Conservation (phyloP, 805 yeast genomes). For the Pichia insulana region DNA sequence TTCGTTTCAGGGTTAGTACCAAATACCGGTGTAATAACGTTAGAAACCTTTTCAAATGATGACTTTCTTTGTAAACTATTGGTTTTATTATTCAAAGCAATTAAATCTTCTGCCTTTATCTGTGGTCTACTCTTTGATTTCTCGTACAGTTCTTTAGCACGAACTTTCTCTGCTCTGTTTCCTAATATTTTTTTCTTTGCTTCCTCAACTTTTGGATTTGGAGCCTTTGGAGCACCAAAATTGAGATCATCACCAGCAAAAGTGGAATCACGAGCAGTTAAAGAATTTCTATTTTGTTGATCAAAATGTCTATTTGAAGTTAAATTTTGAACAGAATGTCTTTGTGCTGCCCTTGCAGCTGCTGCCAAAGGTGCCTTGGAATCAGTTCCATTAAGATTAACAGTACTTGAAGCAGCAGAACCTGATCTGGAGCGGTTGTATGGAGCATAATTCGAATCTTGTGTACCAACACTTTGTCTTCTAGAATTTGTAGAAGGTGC, state of each 20-base stretch:
- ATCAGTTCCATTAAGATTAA: background rate
- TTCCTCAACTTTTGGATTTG: constrained; percentile 12
- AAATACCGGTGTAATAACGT: constrained; percentile 19
- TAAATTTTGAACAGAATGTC: constrained; percentile 14
- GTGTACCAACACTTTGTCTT: constrained; percentile 1
- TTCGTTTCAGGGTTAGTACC: background rate
- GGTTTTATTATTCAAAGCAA: constrained; percentile 6
- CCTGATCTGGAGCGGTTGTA: constrained; percentile 7
- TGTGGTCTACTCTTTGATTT: constrained; percentile 30
- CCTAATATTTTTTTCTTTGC: constrained; percentile 11
- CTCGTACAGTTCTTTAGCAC: constrained; percentile 49
- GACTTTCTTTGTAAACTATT: constrained; percentile 30
- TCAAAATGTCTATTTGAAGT: background rate
- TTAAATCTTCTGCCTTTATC: constrained; percentile 8
- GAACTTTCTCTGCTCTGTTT: constrained; percentile 20
- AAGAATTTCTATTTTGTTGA: background rate
- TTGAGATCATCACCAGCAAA: background rate
- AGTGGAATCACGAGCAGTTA: background rate
- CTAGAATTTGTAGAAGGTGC: constrained; percentile 18
- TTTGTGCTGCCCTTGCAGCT: constrained; percentile 28
- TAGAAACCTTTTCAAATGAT: constrained; percentile 43
- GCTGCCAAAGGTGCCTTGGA: constrained; percentile 14
- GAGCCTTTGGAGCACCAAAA: constrained; percentile 3
- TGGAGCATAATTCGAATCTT: background rate
- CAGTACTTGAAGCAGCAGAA: constrained; percentile 1